Base-by-base conservation (phyloP, 495 filamentous ascomycete species). In the Gamarada debralockiae region DNA sequence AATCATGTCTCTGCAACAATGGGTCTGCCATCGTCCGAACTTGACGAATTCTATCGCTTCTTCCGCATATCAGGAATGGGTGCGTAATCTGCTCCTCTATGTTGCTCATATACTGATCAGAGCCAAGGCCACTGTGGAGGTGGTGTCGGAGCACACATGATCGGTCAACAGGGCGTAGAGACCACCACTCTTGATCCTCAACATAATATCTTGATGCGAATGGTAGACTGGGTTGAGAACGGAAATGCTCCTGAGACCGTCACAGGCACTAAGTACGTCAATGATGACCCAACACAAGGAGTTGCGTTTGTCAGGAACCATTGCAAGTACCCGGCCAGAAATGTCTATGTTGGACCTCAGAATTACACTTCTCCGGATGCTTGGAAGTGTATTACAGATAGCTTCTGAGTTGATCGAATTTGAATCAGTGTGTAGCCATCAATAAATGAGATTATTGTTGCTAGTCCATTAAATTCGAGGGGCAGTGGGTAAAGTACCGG, bases 21-120 rank as follows among this genome's bases (percentile, higher is more conserved):
- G 75, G 57, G 63, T 8, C 48, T 73, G 14, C 49, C 63, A 0
- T 69, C 73, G 0, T 20, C 61, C 1, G 52, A 73, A 0, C 60
- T 83, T 10, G 80, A 86, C 55, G 67, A 70, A 1, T 84, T 84
- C 60, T 81, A 82, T 44, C 74, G 81, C 53, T 80, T 78, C 63
- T 86, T 84, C 68, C 67, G 70, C 6, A 76, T 83, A 52, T 73
- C 74, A 21, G 82, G 81, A 2, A 78, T 80, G 70, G 62, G 54
- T 20, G 10, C 10, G 14, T 42, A 10, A 2, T 10, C 10, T 18
- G 20, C 14, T 22, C 14, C 14, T 15, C 14, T 12, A 12, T 9
- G n/a, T 42, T 42, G 10, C 2, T 42, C 20, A 42, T 15, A 18
- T 3, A 14, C 14, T 15, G 10, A 22, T 42, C 39, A 2, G 20